Evolutionary conservation across 305 asterid genomes (phyloP).

Genomic region (Striga hermonthica): DNA sequence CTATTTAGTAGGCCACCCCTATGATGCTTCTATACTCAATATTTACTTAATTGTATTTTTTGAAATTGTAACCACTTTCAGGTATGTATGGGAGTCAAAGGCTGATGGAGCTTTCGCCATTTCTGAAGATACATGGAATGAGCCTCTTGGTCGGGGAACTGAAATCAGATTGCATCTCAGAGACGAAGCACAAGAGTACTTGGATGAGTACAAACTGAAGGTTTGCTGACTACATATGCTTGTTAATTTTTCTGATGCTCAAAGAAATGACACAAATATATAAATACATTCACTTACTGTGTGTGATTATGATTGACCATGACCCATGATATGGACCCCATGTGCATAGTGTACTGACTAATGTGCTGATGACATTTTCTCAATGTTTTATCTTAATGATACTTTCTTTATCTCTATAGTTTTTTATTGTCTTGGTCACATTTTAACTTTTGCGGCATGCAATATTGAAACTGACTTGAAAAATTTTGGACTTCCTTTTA

Average conservation of each 20-base stretch:
- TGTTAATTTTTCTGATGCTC: neutral
- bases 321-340: too few species aligned
- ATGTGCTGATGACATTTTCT: too few species aligned
- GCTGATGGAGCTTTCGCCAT: constrained; percentile 89
- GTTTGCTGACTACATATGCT: constrained; percentile 33
- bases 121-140: constrained; percentile 75
- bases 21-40: neutral
- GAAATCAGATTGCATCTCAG: constrained; percentile 78
- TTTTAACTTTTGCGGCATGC: too few species aligned
- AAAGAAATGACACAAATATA: neutral
- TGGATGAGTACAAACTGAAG: constrained; percentile 72
- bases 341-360: too few species aligned
- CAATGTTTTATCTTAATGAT: too few species aligned
- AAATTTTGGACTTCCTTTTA: too few species aligned
- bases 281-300: too few species aligned
- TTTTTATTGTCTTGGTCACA: too few species aligned
- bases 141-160: constrained; percentile 86
- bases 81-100: constrained; percentile 86
- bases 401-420: too few species aligned
- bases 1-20: constrained; percentile 5
- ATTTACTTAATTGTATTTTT: neutral
- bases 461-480: too few species aligned
- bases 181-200: constrained; percentile 81
- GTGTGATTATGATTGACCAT: too few species aligned
- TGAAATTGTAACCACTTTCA: constrained; percentile 31